These are phyloP conservation scores for Sparassis latifolia DNA, from an alignment of 1,284 basidiomycete species.

Conservation along the genomic window DNA sequence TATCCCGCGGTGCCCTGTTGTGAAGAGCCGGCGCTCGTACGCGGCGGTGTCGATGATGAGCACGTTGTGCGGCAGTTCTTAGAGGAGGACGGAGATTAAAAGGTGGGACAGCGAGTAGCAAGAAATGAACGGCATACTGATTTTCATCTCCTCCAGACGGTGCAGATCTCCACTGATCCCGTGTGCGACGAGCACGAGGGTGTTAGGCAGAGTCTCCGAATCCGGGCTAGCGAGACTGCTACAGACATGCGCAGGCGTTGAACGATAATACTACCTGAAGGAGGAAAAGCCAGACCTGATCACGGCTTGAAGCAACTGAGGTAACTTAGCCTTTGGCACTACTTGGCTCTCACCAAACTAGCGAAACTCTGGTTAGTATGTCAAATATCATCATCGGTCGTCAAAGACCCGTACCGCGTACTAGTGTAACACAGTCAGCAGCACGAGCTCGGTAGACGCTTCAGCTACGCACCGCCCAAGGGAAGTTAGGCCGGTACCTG, in stretches of 20 bases:
- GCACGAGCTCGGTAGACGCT: conserved; percentile 15
- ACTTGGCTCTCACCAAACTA: conserved; percentile 78
- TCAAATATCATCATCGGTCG: no score
- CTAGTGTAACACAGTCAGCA: conserved; percentile 27
- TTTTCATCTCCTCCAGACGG: conserved; percentile 67
- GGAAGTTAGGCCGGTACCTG: conserved; percentile 51
- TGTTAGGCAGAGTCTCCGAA: conserved; percentile 65
- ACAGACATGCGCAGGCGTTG: conserved; percentile 5
- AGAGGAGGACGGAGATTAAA: background rate
- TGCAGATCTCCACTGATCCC: conserved; percentile 50
- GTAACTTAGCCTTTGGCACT: conserved; percentile 59
- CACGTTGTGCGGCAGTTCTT: conserved; percentile 71
- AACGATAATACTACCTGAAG: background rate
- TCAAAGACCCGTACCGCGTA: conserved; percentile 49
- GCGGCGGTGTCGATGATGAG: conserved; percentile 62
- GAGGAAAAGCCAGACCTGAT: conserved; percentile 43
- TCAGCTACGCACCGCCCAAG: conserved; percentile 56
- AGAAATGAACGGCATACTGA: conserved; percentile 44
- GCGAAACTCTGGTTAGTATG: background rate
- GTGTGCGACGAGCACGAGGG: conserved; percentile 71
- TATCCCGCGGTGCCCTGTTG: conserved; percentile 43
- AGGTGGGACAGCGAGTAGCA: background rate
- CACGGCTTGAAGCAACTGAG: conserved; percentile 68
- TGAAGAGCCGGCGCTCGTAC: conserved; percentile 57
- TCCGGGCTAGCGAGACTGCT: conserved; percentile 76